phyloP scores from a whole-genome alignment of 2,329 filamentous ascomycete genomes.

The Zelopaecilomyces penicillatus region DNA sequence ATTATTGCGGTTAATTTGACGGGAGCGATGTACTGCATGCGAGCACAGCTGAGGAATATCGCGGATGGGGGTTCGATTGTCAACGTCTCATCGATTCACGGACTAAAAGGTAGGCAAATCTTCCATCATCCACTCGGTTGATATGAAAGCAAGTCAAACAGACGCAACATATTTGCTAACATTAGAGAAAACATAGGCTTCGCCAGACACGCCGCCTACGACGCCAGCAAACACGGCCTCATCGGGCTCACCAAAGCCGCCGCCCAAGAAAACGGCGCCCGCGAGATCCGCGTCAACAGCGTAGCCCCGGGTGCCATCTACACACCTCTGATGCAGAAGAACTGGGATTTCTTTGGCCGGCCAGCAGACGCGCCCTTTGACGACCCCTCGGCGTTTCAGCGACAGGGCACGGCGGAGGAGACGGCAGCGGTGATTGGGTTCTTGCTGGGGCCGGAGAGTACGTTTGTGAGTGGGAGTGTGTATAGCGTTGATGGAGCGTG shows the following conservation, averaged over 20 bases:
- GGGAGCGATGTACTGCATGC: slow-evolving; percentile 40
- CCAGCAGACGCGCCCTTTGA: slow-evolving; percentile 32
- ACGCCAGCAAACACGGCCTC: slow-evolving; percentile 27
- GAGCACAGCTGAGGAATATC: slow-evolving; percentile 35
- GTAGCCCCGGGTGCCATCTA: slow-evolving; percentile 39
- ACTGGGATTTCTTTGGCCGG: slow-evolving; percentile 25
- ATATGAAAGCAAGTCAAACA: background rate
- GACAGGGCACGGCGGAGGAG: slow-evolving; percentile 40
- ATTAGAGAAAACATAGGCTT: slow-evolving; percentile 14
- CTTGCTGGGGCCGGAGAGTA: slow-evolving; percentile 37
- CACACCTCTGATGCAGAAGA: slow-evolving; percentile 39
- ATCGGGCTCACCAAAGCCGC: slow-evolving; percentile 25
- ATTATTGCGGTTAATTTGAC: slow-evolving; percentile 40
- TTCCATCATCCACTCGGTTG: background rate
- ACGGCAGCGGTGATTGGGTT: slow-evolving; percentile 38
- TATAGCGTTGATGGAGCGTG: slow-evolving; percentile 37
- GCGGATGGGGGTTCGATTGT: slow-evolving; percentile 48
- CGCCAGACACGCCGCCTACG: slow-evolving; percentile 23
- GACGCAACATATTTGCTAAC: background rate
- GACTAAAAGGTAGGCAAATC: slow-evolving; percentile 22
- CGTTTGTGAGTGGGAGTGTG: slow-evolving; percentile 36
- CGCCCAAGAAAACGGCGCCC: slow-evolving; percentile 26
- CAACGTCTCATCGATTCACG: slow-evolving; percentile 46
- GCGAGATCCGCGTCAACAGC: slow-evolving; percentile 35
- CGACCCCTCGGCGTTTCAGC: slow-evolving; percentile 31